Percentiles rank a stretch among this genome's conserved stretches.
phyloP scores from a whole-genome alignment of 495 filamentous ascomycete species.

The Xylaria acuta region DNA sequence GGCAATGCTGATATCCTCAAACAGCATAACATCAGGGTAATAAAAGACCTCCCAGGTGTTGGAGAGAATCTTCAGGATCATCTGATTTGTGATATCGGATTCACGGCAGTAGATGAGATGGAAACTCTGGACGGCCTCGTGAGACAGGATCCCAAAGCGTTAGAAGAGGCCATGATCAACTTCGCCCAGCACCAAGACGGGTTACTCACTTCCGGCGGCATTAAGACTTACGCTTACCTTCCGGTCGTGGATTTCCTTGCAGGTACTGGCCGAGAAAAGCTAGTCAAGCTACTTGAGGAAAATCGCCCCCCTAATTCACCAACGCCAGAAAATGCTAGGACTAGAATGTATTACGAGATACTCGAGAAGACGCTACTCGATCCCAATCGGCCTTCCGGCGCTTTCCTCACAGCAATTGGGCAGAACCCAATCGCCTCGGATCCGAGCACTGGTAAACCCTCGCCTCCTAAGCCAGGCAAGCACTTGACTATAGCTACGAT shows the following conservation, averaged over 20 bases:
- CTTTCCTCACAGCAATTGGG: constrained; percentile 15
- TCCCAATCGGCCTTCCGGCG: constrained; percentile 16
- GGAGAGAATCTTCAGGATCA: constrained; percentile 66
- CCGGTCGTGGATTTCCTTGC: not conserved
- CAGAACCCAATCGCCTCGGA: not conserved
- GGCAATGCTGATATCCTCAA: constrained; percentile 53
- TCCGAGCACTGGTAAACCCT: constrained; percentile 34
- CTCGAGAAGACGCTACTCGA: constrained; percentile 26
- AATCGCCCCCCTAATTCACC: not conserved
- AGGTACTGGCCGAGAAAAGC: not conserved
- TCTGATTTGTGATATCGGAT: constrained; percentile 37
- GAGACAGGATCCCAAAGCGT: constrained; percentile 14
- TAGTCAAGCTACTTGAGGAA: not conserved
- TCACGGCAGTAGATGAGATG: constrained; percentile 21
- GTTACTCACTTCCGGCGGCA: constrained; percentile 20
- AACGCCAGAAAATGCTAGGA: not conserved
- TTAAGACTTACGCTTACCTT: constrained; percentile 26
- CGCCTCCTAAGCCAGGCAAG: constrained; percentile 41
- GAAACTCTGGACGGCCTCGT: constrained; percentile 27
- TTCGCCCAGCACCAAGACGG: constrained; percentile 21
- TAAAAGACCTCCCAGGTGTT: constrained; percentile 58
- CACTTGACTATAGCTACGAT: constrained; percentile 49
- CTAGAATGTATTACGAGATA: constrained; percentile 1
- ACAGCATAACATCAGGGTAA: constrained; percentile 48
- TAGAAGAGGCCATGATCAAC: constrained; percentile 21